Evolutionary conservation across 2,329 filamentous ascomycete genomes (phyloP).

Genomic region (Exophiala aquamarina): DNA sequence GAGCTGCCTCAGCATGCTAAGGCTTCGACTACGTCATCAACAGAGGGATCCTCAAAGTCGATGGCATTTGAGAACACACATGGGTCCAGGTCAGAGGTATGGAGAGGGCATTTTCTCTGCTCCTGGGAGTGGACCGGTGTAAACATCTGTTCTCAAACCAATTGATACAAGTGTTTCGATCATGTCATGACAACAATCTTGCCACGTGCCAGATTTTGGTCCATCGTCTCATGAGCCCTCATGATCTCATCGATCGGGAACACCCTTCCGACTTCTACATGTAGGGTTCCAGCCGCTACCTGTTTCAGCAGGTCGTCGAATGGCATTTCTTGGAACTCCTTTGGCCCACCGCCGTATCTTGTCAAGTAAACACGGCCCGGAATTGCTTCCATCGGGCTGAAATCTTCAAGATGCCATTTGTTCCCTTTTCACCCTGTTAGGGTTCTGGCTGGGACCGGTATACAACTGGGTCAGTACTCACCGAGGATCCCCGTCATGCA

Average conservation of each 20-base stretch:
- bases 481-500: constrained; percentile 50
- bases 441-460: not conserved
- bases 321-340: constrained; percentile 44
- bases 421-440: constrained; percentile 27
- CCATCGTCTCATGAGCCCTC: constrained; percentile 48
- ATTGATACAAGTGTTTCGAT: no score
- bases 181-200: constrained; percentile 44
- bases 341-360: constrained; percentile 38
- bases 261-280: constrained; percentile 42
- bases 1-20: no score
- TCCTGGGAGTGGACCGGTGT: no score
- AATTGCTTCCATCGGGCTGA: constrained; percentile 46
- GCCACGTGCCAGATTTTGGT: constrained; percentile 44
- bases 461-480: constrained; percentile 4
- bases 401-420: constrained; percentile 40
- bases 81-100: no score
- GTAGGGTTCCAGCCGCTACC: constrained; percentile 40
- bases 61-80: not conserved
- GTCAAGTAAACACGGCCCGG: constrained; percentile 43
- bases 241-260: constrained; percentile 48
- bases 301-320: constrained; percentile 40
- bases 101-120: no score
- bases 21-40: no score
- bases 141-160: no score
- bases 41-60: not conserved